phyloP scores from a whole-genome alignment of 1,139 yeast species.

The Geotrichum fermentans region DNA sequence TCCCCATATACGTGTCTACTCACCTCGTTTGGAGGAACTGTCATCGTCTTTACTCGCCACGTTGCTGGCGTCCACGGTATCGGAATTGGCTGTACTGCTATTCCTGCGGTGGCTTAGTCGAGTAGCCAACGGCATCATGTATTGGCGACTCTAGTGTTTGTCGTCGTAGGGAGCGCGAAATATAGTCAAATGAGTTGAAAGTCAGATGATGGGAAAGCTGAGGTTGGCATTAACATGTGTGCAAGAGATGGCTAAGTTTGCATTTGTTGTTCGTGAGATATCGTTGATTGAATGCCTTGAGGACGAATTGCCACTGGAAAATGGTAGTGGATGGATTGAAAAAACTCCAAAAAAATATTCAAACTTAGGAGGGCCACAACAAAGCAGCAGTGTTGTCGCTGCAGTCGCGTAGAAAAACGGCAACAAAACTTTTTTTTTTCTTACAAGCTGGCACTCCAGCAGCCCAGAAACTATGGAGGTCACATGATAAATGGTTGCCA shows the following conservation, averaged over 20 bases:
- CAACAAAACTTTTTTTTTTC: not conserved
- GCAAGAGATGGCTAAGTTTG: conserved; percentile 20
- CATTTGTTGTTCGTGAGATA: conserved; percentile 13
- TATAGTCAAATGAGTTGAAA: conserved; percentile 15
- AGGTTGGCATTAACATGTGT: conserved; percentile 15
- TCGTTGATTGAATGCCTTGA: conserved; percentile 4
- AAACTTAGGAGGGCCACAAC: conserved; percentile 2
- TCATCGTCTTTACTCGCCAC: not conserved
- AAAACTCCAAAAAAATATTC: conserved; percentile 7
- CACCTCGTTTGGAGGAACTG: not conserved
- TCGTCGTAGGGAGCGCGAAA: conserved; percentile 8
- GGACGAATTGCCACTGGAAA: conserved; percentile 6
- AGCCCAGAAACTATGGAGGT: too few relatives aligned
- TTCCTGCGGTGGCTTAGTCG: conserved; percentile 13
- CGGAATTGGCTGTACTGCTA: too few relatives aligned
- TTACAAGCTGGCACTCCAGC: too few relatives aligned
- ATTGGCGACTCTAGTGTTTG: not conserved
- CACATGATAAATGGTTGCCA: not conserved
- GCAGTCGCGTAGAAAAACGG: not conserved
- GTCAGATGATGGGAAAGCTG: conserved; percentile 23
- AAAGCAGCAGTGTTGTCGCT: not conserved
- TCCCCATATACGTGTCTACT: not conserved
- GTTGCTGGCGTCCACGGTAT: not conserved
- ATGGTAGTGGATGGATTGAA: conserved; percentile 1
- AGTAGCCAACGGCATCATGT: conserved; percentile 13